A percentile compares a stretch with the other conserved stretches of the same genome.
These are phyloP conservation scores for Amorphotheca resinae DNA, from an alignment of 495 filamentous ascomycete species.

Conservation along the genomic window DNA sequence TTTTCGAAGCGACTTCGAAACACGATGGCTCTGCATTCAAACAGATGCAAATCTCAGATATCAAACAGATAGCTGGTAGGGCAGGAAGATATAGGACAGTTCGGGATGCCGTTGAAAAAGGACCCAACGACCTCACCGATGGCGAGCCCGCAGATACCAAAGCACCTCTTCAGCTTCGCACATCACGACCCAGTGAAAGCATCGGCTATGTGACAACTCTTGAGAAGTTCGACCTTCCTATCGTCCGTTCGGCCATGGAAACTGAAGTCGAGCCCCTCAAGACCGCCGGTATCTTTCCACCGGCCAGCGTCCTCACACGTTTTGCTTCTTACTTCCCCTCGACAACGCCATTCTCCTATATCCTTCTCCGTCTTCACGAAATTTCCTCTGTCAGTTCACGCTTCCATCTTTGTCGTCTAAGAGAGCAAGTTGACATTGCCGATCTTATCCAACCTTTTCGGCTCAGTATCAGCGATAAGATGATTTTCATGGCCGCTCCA, in stretches of 20 bases:
- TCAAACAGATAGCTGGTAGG: constrained; percentile 91
- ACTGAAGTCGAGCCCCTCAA: constrained; percentile 49
- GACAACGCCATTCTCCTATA: constrained; percentile 60
- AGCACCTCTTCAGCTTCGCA: constrained; percentile 13
- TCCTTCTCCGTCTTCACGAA: constrained; percentile 59
- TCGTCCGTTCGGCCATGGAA: constrained; percentile 49
- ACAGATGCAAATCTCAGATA: constrained; percentile 53
- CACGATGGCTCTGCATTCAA: constrained; percentile 38
- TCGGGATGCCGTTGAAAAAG: constrained; percentile 29
- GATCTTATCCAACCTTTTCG: constrained; percentile 54
- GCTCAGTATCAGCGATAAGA: constrained; percentile 56
- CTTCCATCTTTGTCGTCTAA: constrained; percentile 61
- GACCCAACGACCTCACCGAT: constrained; percentile 7
- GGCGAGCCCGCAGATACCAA: background rate
- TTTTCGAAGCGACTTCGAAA: constrained; percentile 73
- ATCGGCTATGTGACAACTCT: constrained; percentile 74
- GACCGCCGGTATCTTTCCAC: constrained; percentile 66
- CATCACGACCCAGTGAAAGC: constrained; percentile 11
- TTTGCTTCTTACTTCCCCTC: constrained; percentile 71
- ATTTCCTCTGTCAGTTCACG: constrained; percentile 42
- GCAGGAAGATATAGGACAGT: constrained; percentile 82
- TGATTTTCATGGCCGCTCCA: constrained; percentile 65
- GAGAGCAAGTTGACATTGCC: constrained; percentile 47
- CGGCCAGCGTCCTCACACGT: constrained; percentile 46
- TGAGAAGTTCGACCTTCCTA: constrained; percentile 51